Base-by-base conservation (phyloP, 2,329 filamentous ascomycete species). In the Escovopsis sp. region DNA sequence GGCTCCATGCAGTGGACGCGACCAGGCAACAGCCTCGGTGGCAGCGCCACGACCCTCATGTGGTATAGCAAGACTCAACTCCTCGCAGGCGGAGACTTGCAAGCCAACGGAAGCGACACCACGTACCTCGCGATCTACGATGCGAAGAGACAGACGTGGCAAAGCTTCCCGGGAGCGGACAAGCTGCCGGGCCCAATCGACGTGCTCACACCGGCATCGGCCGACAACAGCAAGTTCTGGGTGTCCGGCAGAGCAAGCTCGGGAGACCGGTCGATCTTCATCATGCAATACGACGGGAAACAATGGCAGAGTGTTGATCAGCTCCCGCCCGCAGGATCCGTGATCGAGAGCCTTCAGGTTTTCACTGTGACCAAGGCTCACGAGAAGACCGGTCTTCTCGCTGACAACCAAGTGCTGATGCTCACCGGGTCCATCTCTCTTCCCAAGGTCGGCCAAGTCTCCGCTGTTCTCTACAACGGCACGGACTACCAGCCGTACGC, bases 401-500 rank as follows among this genome's bases (percentile, higher is more conserved):
- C 77, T 40, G 62, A 71, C 14, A 68, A 77, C 47, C 77, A 91
- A 57, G 72, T 77, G 4, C 73, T 98, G 31, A 72, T 98, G 62
- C 67, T 96, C 39, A 85, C 85, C n/a, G 91, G 91, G 33, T 75
- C 81, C 41, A 75, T 98, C 50, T 72, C 77, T 48, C 70, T 96
- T 14, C 76, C 81, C 0, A 65, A 66, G 39, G 87, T 87, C 55
- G 88, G 89, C 44, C 80, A 79, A 43, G 85, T 82, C 6, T 94
- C 89, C 12, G 87, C 85, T 8, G 89, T 80, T 7, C 66, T 95
- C 25, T 98, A 84, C 66, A 85, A 96, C 54, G 91, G 91, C 52
- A 85, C 79, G 10, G 65, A 68, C 3, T 78, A 89, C 56, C 69
- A 70, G 40, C 89, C 91, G 0, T 94, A 89, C 58, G 73, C 86